Evolutionary conservation across 805 yeast genomes (phyloP).

Genomic region (Ogataea paraovalis): DNA sequence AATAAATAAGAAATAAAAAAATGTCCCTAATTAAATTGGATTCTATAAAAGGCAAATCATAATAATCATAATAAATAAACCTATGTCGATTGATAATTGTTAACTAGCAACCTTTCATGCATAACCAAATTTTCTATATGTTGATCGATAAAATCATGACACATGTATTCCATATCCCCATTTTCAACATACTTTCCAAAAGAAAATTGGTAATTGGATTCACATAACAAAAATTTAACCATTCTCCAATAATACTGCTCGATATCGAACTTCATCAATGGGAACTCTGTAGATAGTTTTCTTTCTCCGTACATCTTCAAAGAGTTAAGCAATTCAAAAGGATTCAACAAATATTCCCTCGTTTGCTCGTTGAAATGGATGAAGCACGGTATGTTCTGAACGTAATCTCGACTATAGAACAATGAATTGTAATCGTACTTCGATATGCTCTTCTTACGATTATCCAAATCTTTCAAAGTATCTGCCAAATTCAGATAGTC

Average conservation of each 20-base stretch:
- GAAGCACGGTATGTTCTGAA: not conserved
- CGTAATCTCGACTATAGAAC: not conserved
- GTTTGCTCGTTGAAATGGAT: slow-evolving; percentile 1
- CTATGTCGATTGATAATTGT: too few relatives aligned
- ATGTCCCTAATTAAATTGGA: too few relatives aligned
- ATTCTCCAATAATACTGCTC: slow-evolving; percentile 16
- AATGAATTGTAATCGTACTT: not conserved
- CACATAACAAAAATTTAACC: slow-evolving; percentile 12
- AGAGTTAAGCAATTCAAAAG: not conserved
- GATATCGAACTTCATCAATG: slow-evolving; percentile 5
- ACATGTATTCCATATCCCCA: slow-evolving; percentile 1
- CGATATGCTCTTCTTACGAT: not conserved
- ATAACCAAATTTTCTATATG: slow-evolving; percentile 3
- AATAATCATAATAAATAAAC: too few relatives aligned
- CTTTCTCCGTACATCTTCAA: not conserved
- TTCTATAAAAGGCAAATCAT: not conserved
- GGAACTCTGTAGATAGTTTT: slow-evolving; percentile 2
- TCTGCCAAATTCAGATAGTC: slow-evolving; percentile 7
- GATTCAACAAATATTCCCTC: not conserved
- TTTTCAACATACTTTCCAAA: slow-evolving; percentile 2
- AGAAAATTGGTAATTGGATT: not conserved
- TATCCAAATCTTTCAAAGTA: not conserved
- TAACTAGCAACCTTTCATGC: not conserved
- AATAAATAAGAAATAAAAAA: too few relatives aligned
- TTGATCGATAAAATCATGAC: slow-evolving; percentile 5